Evolutionary conservation across 1,284 basidiomycete species (phyloP), one percentile per base, ranked within the genome.

Genomic region (Trichosporon coremiiforme): DNA sequence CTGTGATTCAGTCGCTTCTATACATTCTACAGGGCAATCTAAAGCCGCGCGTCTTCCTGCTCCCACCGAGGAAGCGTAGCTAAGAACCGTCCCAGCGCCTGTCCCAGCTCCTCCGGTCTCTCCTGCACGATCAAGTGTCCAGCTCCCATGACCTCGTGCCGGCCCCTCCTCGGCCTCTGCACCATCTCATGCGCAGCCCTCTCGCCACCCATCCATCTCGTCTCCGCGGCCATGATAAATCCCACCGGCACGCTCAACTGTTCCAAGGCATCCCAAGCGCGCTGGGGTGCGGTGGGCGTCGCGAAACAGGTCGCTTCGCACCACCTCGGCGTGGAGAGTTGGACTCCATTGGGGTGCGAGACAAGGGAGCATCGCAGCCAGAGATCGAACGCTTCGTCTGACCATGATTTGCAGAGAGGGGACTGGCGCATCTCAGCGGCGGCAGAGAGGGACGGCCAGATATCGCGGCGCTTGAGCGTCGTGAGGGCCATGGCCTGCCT

Each of bases 351-450:
- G 9, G 65, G 29, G 38, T 70, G 66, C 8, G 79, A 79, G 69
- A 86, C 85, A 6, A 93, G 84, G 4, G 87, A 91, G 20, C 89
- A 85, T 41, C 41, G 41, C 4, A 94, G 83, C 79, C 94, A 95
- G 4, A 86, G 73, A 15, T 87, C 83, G 38, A 96, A 86, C 3
- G 89, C 89, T 0, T 85, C 86, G 0, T 88, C 87, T 77, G 94
- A 86, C 78, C 78, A 82, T 2, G 55, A 20, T 33, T 64, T 69
- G 74, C 77, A 81, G 62, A 78, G 75, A 0, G 78, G 74, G 13
- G 85, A 87, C 36, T 85, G 81, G 38, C 83, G 75, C 75, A 94
- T 88, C 0, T 82, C 79, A 2, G 86, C 78, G 0, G 91, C 94
- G 69, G 89, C 89, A 62, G 89, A 87, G 53, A 91, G 68, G 22